Percentiles rank a stretch among this genome's conserved stretches.
These are phyloP conservation scores for Apiospora saccharicola DNA, from an alignment of 2,329 filamentous ascomycete genomes.

Conservation along the genomic window DNA sequence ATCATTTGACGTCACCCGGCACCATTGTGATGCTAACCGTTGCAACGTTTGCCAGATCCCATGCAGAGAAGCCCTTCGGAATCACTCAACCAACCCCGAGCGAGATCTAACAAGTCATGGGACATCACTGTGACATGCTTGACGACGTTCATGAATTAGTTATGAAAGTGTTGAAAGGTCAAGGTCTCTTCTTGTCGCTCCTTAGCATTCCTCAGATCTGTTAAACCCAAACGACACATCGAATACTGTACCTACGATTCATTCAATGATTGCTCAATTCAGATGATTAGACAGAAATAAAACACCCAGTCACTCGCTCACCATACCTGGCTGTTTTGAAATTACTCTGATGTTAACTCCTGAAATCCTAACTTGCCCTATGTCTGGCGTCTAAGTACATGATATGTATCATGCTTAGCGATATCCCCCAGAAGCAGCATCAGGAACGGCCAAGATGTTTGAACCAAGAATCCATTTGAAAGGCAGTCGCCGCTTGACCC, in stretches of 20 bases:
- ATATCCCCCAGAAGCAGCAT: too few species aligned
- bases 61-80: neutral
- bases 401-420: too few species aligned
- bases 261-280: neutral
- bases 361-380: too few species aligned
- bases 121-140: neutral
- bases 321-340: neutral
- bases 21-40: neutral
- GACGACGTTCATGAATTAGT: neutral
- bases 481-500: too few species aligned
- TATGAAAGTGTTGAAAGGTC: neutral
- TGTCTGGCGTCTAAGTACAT: too few species aligned
- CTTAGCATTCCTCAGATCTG: neutral
- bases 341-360: too few species aligned
- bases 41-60: neutral
- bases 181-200: neutral
- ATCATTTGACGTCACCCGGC: too few species aligned
- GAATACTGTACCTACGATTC: neutral
- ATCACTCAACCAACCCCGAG: neutral
- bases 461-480: too few species aligned
- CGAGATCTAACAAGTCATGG: neutral
- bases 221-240: neutral
- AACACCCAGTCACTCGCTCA: neutral
- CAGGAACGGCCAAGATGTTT: too few species aligned
- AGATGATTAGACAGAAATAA: neutral